These are phyloP conservation scores for Magnusiomyces paraingens DNA, from an alignment of 1,139 yeast species.

Conservation along the genomic window DNA sequence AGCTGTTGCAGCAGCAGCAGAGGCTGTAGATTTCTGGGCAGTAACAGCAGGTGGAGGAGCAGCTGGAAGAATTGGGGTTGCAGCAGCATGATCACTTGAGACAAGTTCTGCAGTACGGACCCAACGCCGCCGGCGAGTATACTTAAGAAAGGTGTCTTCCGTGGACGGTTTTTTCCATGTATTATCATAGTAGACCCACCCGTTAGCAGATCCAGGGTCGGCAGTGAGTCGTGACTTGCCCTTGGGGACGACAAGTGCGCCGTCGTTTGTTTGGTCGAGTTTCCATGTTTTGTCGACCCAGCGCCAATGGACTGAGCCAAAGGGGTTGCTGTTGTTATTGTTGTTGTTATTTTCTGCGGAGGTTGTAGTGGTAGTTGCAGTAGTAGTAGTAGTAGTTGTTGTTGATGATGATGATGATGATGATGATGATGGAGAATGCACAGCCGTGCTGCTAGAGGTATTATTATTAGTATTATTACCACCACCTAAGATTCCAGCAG, in stretches of 20 bases:
- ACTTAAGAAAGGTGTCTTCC: constrained; percentile 82
- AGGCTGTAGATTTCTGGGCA: too few relatives aligned
- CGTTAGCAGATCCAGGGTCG: constrained; percentile 74
- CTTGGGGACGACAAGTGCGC: constrained; percentile 39
- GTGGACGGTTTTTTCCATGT: constrained; percentile 91
- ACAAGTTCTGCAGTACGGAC: constrained; percentile 87
- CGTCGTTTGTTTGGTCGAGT: constrained; percentile 82
- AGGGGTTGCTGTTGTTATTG: constrained; percentile 23
- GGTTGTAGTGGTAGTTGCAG: not conserved
- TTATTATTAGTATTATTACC: too few relatives aligned
- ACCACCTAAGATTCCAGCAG: not conserved
- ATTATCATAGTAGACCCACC: constrained; percentile 82
- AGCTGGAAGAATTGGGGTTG: too few relatives aligned
- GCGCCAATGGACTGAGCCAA: constrained; percentile 62
- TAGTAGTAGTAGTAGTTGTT: not conserved
- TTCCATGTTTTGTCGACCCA: constrained; percentile 96
- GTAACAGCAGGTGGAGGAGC: too few relatives aligned
- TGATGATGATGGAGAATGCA: too few relatives aligned
- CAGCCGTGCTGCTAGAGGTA: too few relatives aligned
- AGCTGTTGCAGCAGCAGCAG: too few relatives aligned
- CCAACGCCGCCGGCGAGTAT: constrained; percentile 94
- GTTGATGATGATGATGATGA: too few relatives aligned
- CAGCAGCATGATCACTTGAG: not conserved
- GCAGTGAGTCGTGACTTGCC: constrained; percentile 64
- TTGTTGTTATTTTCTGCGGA: not conserved